Evolutionary conservation across 192 early-diverging fungal species (phyloP).

Genomic region (Rhizoclosmatium globosum): DNA sequence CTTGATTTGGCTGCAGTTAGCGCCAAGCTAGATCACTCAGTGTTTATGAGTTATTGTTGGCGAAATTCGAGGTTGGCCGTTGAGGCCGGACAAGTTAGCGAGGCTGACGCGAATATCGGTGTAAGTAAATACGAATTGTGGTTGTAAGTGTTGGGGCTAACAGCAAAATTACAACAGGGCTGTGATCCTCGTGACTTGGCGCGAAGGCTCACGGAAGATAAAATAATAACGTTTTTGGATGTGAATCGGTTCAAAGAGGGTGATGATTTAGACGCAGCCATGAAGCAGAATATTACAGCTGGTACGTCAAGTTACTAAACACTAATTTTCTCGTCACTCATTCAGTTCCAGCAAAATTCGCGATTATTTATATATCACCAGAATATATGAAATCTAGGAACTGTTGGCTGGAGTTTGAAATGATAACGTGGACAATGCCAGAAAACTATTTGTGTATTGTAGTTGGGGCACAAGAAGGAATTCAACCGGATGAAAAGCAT

Average conservation of each 20-base stretch:
- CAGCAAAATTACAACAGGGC: neutral
- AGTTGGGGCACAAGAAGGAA: neutral
- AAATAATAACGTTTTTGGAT: neutral
- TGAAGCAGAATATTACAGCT: neutral
- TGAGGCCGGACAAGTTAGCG: neutral
- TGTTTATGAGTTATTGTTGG: neutral
- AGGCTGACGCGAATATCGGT: neutral
- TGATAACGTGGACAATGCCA: neutral
- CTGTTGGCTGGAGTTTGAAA: neutral
- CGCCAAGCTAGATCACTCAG: neutral
- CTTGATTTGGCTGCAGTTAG: neutral
- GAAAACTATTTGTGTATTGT: neutral
- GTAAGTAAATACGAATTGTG: neutral
- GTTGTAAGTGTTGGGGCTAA: neutral
- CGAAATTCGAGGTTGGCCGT: neutral
- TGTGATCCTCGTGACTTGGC: neutral
- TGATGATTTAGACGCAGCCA: neutral
- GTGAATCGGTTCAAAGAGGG: neutral
- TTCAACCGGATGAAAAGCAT: neutral
- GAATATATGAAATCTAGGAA: neutral
- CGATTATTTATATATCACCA: neutral
- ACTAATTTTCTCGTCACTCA: neutral
- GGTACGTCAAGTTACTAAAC: neutral
- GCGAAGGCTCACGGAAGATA: neutral
- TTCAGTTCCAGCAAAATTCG: neutral